Base-by-base conservation (phyloP, 2,329 filamentous ascomycete genomes). In the Alternaria gansuensis region DNA sequence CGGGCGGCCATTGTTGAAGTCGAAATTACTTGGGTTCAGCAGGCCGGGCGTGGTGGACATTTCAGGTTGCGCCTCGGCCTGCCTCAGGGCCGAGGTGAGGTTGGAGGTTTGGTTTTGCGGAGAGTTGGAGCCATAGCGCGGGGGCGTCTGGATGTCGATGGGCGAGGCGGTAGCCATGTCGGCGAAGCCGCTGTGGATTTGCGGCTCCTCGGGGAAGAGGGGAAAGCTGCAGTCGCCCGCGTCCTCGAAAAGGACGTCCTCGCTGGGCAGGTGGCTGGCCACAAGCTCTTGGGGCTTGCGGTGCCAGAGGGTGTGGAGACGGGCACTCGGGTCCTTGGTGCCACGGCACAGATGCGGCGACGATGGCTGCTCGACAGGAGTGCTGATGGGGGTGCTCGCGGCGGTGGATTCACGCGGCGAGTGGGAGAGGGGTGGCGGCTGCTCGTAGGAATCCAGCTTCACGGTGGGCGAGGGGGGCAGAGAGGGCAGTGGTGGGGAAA, bases 71-170 rank as follows among this genome's bases (percentile, higher is more conserved):
- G 75, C 74, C 59, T 73, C 81, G 54, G 77, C 77, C 54, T 82
- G 80, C 69, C 86, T 84, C 57, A 89, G 77, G 46, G 86, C 86
- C 45, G 84, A 86, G 5, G 86, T 88, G 65, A 88, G 79, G 69
- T 87, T 88, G 34, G 87, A 88, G 11, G 85, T 84, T 75, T 87
- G 85, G 71, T 84, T 85, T 60, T 84, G 84, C 50, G 86, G 85
- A 31, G 85, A 87, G 64, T 85, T 82, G 53, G 84, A 86, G 64
- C 82, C 82, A 80, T 82, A 82, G 69, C 82, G 83, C 72, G 71
- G 79, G 60, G 80, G 77, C 58, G 82, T 81, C 69, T 84, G 78
- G 70, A 88, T 87, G 73, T 88, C 84, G 74, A 88, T 85, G 44
- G 87, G 85, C 59, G 81, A 79, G 62, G 84, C 82, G 54, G 80